Evolutionary conservation across 108 stramenopile species (phyloP), one percentile per base, ranked within the genome.

Genomic region (Skeletonema menzelii): DNA sequence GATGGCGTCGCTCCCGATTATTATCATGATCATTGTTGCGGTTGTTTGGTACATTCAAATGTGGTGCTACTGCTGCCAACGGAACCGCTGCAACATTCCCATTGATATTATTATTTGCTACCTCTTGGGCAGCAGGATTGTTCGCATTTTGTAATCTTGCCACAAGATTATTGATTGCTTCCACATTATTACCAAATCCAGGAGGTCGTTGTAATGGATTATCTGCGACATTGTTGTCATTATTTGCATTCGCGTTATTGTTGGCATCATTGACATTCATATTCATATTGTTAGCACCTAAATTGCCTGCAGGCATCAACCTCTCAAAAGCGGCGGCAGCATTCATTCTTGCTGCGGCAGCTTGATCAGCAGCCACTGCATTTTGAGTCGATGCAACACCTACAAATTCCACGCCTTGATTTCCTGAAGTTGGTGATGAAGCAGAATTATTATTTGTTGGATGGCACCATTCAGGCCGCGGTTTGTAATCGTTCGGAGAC

Each of bases 381-480:
- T 53, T 53, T 53, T 53, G 49, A 53, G 19, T 20, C 4, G 49
- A 53, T 53, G 49, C 49, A 8, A 53, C 49, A 53, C 15, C 19
- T 1, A 22, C 49, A 10, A 53, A 15, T 53, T 10, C 49, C 24
- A 22, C n/a, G 22, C 49, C 22, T 22, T 20, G 49, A 53, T 53
- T 22, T 20, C 7, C 5, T 3, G 20, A 5, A 8, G 20, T 4
- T 22, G 49, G n/a, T 24, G 49, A 20, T 53, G 49, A 20, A 8
- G 49, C 49, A 8, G 49, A 53, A 53, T 53, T 53, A 4, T 47
- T 46, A 17, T 13, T 40, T 15, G 38, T 40, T 40, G 38, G 38
- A 40, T 60, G 58, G 31, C 53, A 77, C 76, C 76, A 77, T 65
- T 77, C 76, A 5, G 76, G 76, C 3, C 69, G 68, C 26, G 63